Conservation (phyloP, 2,329 filamentous ascomycete genomes). For the Hortaea werneckii region DNA sequence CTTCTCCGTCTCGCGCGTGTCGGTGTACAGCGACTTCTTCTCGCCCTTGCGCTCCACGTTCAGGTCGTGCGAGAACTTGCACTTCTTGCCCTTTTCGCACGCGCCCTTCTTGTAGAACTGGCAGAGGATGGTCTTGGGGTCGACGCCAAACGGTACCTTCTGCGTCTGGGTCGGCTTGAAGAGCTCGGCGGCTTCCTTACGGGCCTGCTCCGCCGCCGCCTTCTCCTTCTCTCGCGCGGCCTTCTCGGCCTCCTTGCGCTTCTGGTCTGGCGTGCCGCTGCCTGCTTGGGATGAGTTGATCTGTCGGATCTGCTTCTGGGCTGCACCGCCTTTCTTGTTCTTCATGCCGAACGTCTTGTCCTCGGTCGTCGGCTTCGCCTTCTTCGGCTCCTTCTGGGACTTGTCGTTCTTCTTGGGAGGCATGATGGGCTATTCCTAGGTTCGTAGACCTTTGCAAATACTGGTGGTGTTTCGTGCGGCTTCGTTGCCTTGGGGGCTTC, state of each 20-base stretch:
- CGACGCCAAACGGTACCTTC: slow-evolving; percentile 94
- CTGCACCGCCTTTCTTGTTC: slow-evolving; percentile 92
- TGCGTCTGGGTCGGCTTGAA: slow-evolving; percentile 93
- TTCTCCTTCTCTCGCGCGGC: slow-evolving; percentile 71
- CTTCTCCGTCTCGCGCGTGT: slow-evolving; percentile 63
- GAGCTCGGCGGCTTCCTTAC: slow-evolving; percentile 67
- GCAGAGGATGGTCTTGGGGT: slow-evolving; percentile 94
- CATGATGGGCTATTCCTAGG: slow-evolving; percentile 56
- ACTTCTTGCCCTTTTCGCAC: slow-evolving; percentile 93
- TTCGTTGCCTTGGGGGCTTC: not conserved
- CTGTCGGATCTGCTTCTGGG: slow-evolving; percentile 83
- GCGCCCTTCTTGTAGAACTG: slow-evolving; percentile 95
- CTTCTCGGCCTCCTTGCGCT: slow-evolving; percentile 61
- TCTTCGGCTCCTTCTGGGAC: slow-evolving; percentile 31
- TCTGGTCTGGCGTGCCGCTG: slow-evolving; percentile 76
- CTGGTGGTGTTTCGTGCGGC: no score
- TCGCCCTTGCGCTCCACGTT: slow-evolving; percentile 81
- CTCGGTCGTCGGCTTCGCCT: slow-evolving; percentile 56
- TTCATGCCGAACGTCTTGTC: slow-evolving; percentile 99
- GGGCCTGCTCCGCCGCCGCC: slow-evolving; percentile 75
- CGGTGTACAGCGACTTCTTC: slow-evolving; percentile 86
- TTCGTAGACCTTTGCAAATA: no score
- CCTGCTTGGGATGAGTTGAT: slow-evolving; percentile 63
- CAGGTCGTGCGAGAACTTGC: slow-evolving; percentile 93
- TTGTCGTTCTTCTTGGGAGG: slow-evolving; percentile 60